Evolutionary conservation across 306 rosid genomes (phyloP), one percentile per base, ranked within the genome.

Genomic region (Styphnolobium japonicum): DNA sequence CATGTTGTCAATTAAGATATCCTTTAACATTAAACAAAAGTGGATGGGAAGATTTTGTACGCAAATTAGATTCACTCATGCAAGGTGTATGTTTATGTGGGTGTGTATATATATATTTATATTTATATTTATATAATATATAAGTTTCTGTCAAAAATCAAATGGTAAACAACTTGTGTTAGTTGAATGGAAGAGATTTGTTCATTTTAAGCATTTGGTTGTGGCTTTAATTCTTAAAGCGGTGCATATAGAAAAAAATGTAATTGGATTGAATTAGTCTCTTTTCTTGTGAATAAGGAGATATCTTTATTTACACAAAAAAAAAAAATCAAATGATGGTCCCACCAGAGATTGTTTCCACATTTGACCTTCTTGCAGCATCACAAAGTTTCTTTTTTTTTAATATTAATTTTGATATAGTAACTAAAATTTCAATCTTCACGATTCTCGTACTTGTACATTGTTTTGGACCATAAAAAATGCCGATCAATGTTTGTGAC

Each of bases 21-120:
- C 72, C 52, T 70, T 39, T 71, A 14, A 48, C 79, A 80, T 73
- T 61, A 60, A 71, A 80, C 39, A 37, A 60, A 71, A 79, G 82
- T 58, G 62, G 86, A 79, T 80, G 61, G 86, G 84, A 63, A 42
- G 84, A 88, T 85, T 85, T 83, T 82, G 65, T 43, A 72, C 72
- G 74, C 89, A 83, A 62, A 39, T 68, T 73, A 73, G 78, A 67
- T 84, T 86, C 86, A 33, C 85, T 88, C 90, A 82, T 84, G 91
- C 84, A 80, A 77, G 57, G 82, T 68, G 25, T 61, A 73, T 31
- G 55, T 56, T 25, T 68, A 31, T 72, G 67, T 76, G 68, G 61
- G 55, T 51, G 43, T 25, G 6, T 27, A 29, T 42, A 8, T 40
- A 46, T 51, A 42, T 14, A 73, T 51, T n/a, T n/a, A n/a, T n/a